phyloP scores from a whole-genome alignment of 495 filamentous ascomycete species.

The Penicillium flavigenum region DNA sequence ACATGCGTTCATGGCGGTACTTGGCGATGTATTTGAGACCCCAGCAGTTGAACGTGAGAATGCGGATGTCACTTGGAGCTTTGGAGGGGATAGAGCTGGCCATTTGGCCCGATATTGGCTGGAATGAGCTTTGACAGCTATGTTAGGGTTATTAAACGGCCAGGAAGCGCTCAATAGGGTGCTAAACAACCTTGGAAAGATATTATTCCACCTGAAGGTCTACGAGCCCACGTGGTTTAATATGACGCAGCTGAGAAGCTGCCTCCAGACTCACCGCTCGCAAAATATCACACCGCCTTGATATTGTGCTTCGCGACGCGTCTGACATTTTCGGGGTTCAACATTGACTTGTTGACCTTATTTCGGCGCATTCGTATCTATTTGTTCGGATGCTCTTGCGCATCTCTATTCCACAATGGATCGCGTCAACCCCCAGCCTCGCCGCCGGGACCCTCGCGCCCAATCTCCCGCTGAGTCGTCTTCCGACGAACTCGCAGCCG shows the following conservation, averaged over 20 bases:
- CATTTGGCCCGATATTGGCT: constrained; percentile 17
- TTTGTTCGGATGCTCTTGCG: constrained; percentile 11
- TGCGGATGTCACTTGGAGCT: constrained; percentile 54
- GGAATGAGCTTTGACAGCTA: neutral
- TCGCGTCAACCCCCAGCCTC: constrained; percentile 47
- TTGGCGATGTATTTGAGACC: constrained; percentile 86
- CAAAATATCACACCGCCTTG: constrained; percentile 11
- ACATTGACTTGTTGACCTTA: constrained; percentile 4
- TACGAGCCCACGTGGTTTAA: neutral
- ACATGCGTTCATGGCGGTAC: constrained; percentile 73
- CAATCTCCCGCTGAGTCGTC: constrained; percentile 48
- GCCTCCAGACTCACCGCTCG: neutral
- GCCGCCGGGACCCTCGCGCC: constrained; percentile 46
- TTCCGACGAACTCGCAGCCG: constrained; percentile 52
- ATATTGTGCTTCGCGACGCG: constrained; percentile 19
- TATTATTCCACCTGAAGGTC: neutral
- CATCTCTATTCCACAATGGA: constrained; percentile 29
- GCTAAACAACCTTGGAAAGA: neutral
- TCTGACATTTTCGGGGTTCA: constrained; percentile 11
- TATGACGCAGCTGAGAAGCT: constrained; percentile 8
- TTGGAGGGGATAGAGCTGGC: constrained; percentile 21
- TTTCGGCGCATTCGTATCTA: constrained; percentile 14
- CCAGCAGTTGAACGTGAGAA: constrained; percentile 94
- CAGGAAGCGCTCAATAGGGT: neutral
- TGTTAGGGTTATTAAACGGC: neutral